These are phyloP conservation scores for Elongisporangium undulatum DNA, from an alignment of 352 stramenopile genomes.

Conservation along the genomic window DNA sequence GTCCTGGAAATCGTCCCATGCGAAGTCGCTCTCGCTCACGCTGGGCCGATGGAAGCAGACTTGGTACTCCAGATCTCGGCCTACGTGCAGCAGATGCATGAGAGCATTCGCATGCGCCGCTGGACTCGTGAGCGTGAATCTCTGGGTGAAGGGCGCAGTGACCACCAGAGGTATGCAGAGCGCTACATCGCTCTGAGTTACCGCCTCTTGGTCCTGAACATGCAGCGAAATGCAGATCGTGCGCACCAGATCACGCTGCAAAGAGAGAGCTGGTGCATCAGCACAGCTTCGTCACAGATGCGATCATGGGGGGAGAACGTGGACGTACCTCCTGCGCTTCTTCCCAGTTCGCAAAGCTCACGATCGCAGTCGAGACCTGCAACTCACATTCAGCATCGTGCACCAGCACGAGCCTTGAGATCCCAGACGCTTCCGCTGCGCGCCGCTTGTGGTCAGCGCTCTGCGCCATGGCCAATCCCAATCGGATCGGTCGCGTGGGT, in stretches of 20 bases:
- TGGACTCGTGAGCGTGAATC: slow-evolving; percentile 28
- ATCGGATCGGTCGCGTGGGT: not conserved
- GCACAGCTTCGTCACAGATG: not conserved
- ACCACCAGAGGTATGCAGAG: slow-evolving; percentile 34
- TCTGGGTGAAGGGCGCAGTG: slow-evolving; percentile 38
- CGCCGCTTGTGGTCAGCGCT: not conserved
- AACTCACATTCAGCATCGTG: slow-evolving; percentile 5
- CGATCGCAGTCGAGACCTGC: not conserved
- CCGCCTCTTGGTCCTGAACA: not conserved
- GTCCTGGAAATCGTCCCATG: slow-evolving; percentile 64
- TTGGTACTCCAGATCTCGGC: slow-evolving; percentile 14
- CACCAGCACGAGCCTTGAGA: slow-evolving; percentile 9
- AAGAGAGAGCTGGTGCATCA: not conserved
- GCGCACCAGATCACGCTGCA: not conserved
- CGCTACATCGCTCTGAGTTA: not conserved
- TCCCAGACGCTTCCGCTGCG: not conserved
- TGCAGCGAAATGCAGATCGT: slow-evolving; percentile 7
- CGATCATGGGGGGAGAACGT: not conserved
- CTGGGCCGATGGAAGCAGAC: slow-evolving; percentile 35
- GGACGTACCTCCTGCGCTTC: not conserved
- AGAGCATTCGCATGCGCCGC: slow-evolving; percentile 7
- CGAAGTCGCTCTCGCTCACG: slow-evolving; percentile 37
- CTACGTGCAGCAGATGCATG: slow-evolving; percentile 20
- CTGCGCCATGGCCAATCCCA: not conserved
- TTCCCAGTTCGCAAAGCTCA: slow-evolving; percentile 3